These are phyloP conservation scores for Tylopilus subfusipes DNA, from an alignment of 768 basidiomycete species.

Conservation along the genomic window DNA sequence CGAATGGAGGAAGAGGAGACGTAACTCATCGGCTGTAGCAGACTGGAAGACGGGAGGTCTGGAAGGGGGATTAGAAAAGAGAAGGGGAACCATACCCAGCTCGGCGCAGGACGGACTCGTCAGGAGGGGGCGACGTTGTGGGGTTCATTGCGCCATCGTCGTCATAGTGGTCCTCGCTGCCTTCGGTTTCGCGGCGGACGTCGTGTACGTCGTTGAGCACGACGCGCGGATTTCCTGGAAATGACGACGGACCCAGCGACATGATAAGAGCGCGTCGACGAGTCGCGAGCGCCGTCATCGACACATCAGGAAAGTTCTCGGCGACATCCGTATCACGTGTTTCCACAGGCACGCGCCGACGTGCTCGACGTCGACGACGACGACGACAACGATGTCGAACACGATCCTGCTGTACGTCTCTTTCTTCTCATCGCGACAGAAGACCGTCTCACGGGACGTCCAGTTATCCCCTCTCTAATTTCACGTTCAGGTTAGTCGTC, in stretches of 20 bases:
- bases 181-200: neutral
- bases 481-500: constrained; percentile 73
- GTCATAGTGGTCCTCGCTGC: neutral
- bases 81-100: constrained; percentile 45
- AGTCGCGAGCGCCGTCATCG: too few species aligned
- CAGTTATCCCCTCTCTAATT: constrained; percentile 86
- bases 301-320: constrained; percentile 5
- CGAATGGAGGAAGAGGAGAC: constrained; percentile 27
- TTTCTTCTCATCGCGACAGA: neutral
- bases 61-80: neutral
- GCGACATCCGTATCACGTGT: constrained; percentile 16
- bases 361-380: constrained; percentile 20
- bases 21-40: constrained; percentile 56
- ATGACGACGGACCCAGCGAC: neutral
- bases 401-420: constrained; percentile 46
- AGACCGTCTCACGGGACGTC: neutral
- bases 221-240: neutral
- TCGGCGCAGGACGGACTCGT: constrained; percentile 45
- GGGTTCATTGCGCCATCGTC: constrained; percentile 14
- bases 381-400: constrained; percentile 43
- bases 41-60: constrained; percentile 33
- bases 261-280: constrained; percentile 3
- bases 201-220: neutral
- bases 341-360: constrained; percentile 1
- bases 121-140: constrained; percentile 26